Evolutionary conservation across 2,329 filamentous ascomycete genomes (phyloP).

Genomic region (Neopestalotiopsis sp.): DNA sequence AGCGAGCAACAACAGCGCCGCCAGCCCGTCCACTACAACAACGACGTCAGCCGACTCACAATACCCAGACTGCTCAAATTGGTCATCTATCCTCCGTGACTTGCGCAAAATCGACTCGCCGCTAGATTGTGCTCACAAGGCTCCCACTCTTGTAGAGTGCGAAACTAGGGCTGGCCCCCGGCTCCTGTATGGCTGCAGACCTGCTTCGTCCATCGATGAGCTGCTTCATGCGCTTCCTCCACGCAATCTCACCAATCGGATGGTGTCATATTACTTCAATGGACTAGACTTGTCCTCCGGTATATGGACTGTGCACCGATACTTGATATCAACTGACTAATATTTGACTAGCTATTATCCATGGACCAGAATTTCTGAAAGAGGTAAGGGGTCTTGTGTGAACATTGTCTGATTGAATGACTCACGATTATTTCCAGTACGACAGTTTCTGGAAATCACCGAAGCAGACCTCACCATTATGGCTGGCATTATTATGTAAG

Average conservation of each 20-base stretch:
- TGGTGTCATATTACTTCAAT: constrained; percentile 46
- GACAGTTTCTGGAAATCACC: constrained; percentile 50
- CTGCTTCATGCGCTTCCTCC: constrained; percentile 42
- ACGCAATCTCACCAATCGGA: constrained; percentile 38
- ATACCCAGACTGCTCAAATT: neutral
- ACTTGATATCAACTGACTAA: neutral
- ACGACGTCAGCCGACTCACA: neutral
- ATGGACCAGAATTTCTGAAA: constrained; percentile 36
- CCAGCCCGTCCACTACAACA: neutral
- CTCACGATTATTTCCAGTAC: constrained; percentile 38
- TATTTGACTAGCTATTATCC: constrained; percentile 23
- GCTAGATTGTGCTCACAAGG: neutral
- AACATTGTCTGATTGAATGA: neutral
- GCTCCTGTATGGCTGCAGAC: constrained; percentile 39
- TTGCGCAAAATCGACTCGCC: neutral
- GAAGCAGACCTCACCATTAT: constrained; percentile 42
- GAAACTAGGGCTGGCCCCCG: neutral
- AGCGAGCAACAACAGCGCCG: neutral
- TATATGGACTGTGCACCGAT: constrained; percentile 16
- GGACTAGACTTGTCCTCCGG: constrained; percentile 34
- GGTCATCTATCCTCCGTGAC: constrained; percentile 14
- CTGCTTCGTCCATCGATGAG: constrained; percentile 31
- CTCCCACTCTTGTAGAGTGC: neutral
- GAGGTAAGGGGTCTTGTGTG: constrained; percentile 27
- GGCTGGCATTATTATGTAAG: constrained; percentile 49